Conservation (phyloP, 2,329 filamentous ascomycete genomes). For the Hirsutella rhossiliensis region DNA sequence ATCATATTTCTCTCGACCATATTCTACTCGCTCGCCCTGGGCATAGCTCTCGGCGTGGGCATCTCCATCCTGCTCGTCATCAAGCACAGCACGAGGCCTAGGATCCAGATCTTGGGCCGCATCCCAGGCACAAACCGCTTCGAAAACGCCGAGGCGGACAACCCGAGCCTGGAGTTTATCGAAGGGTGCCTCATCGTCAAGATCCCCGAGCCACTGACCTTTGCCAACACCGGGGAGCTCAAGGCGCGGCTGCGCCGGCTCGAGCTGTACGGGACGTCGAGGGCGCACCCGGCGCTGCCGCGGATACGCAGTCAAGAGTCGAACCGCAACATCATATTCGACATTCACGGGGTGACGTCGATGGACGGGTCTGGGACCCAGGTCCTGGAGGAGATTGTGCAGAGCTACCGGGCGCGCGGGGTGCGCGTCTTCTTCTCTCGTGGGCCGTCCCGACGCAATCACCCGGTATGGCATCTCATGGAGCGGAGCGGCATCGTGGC, state of each 20-base stretch:
- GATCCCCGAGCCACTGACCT: constrained; percentile 92
- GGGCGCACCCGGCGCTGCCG: constrained; percentile 78
- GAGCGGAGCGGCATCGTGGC: constrained; percentile 74
- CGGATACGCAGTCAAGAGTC: constrained; percentile 64
- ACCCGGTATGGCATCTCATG: constrained; percentile 60
- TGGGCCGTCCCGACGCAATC: constrained; percentile 31
- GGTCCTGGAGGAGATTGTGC: constrained; percentile 81
- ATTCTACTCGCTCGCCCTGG: constrained; percentile 86
- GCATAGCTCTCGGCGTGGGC: constrained; percentile 88
- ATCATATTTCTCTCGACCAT: constrained; percentile 87
- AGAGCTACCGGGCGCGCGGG: constrained; percentile 62
- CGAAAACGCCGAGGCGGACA: constrained; percentile 69
- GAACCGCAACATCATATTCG: constrained; percentile 89
- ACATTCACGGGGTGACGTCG: constrained; percentile 92
- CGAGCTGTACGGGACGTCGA: constrained; percentile 79
- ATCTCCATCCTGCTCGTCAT: constrained; percentile 84
- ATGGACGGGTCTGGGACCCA: constrained; percentile 90
- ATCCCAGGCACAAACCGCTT: constrained; percentile 74
- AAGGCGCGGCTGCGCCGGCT: constrained; percentile 73
- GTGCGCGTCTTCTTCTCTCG: constrained; percentile 67
- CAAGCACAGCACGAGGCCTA: constrained; percentile 77
- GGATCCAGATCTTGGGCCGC: constrained; percentile 91
- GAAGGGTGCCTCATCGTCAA: constrained; percentile 93
- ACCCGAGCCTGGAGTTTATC: constrained; percentile 70
- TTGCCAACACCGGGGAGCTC: constrained; percentile 89